Percentiles rank a stretch among this genome's conserved stretches.
Conservation (phyloP, 306 rosid genomes). For the Pueraria montana region DNA sequence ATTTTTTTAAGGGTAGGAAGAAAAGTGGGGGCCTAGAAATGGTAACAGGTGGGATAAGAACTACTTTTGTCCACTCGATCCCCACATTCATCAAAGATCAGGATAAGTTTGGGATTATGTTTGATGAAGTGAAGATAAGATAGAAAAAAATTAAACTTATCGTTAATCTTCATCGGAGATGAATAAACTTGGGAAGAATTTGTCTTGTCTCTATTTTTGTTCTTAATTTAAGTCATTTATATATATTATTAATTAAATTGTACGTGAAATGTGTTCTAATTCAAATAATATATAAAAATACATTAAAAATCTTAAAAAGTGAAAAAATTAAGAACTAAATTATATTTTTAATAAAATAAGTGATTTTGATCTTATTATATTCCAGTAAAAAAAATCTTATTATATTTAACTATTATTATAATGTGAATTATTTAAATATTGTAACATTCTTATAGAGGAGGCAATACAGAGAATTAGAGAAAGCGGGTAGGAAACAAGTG, state of each 20-base stretch:
- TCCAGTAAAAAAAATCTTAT: too few species aligned
- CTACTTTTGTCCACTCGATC: slow-evolving; percentile 13
- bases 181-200: not conserved
- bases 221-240: not conserved
- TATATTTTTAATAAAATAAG: not conserved
- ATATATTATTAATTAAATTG: not conserved
- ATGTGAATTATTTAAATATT: not conserved
- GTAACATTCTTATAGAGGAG: not conserved
- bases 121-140: not conserved
- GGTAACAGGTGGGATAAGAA: not conserved
- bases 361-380: not conserved
- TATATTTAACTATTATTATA: not conserved
- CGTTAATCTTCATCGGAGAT: not conserved
- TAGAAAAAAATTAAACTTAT: not conserved
- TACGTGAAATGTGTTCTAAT: not conserved
- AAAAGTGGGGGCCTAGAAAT: not conserved
- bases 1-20: not conserved
- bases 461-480: not conserved
- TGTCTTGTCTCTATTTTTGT: not conserved
- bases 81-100: not conserved
- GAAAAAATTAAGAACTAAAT: not conserved
- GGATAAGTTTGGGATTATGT: not conserved
- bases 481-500: not conserved
- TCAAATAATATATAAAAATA: not conserved
- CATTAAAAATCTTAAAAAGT: not conserved